Conservation (phyloP, 2,329 filamentous ascomycete species). For the Colletotrichum euphorbiae region DNA sequence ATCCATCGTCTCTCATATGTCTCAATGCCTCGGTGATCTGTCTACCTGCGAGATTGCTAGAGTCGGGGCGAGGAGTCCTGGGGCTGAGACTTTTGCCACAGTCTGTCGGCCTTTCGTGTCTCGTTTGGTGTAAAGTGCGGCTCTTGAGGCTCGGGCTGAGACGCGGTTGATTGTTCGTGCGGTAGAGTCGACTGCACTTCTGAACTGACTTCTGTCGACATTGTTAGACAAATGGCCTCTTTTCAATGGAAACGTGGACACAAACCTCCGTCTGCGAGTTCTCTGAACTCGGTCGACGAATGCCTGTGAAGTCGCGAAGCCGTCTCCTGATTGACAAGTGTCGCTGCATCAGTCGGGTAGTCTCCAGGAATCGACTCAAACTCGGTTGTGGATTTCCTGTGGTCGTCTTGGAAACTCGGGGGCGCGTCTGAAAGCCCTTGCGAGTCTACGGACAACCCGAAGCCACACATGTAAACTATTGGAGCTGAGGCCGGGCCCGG, state of each 20-base stretch:
- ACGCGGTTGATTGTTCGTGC: not conserved
- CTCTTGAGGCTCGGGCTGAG: not conserved
- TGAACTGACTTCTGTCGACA: too few species aligned
- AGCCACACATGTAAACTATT: not conserved
- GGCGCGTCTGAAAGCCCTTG: not conserved
- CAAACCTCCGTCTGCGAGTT: not conserved
- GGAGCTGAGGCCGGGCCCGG: not conserved
- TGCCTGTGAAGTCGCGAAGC: not conserved
- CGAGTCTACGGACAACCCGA: not conserved
- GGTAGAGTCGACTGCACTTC: too few species aligned
- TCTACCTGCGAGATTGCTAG: constrained; percentile 1
- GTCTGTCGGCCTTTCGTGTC: constrained; percentile 47
- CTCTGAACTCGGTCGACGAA: constrained; percentile 22
- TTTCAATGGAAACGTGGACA: not conserved
- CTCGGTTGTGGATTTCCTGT: constrained; percentile 30
- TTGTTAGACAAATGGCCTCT: not conserved
- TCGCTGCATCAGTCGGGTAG: not conserved
- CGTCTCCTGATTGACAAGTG: not conserved
- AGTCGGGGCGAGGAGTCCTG: not conserved
- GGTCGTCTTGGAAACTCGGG: not conserved
- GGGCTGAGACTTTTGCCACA: constrained; percentile 32
- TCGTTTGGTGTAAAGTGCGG: constrained; percentile 41
- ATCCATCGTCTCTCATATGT: not conserved
- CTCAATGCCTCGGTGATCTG: not conserved
- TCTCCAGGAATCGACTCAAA: not conserved